Base-by-base conservation (phyloP, 495 filamentous ascomycete genomes). In the Symbiotaphrina buchneri region DNA sequence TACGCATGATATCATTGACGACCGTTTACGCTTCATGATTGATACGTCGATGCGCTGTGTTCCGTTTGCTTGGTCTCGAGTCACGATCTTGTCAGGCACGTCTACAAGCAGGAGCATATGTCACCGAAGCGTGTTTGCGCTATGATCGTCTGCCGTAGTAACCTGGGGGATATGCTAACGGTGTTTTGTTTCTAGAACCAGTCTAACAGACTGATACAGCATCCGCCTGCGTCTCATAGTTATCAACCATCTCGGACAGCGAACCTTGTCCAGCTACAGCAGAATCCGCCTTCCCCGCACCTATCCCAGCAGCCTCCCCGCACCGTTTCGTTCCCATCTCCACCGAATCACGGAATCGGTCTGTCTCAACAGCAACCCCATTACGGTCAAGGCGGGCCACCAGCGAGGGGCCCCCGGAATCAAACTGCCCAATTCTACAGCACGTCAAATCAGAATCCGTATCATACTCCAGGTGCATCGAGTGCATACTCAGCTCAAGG, bases 401-500 rank as follows among this genome's bases (percentile, higher is more conserved):
- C 51, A 39, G 31, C 49, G 30, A 47, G 53, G 51, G 65, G 58
- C 30, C 61, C 60, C 37, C 60, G 67, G 37, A 40, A 63, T 27
- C 72, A 72, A 51, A 42, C 54, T 51, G 38, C 60, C n/a, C 82
- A 81, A 48, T 85, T 79, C 58, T 47, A 58, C 19, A 41, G n/a
- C n/a, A n/a, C n/a, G n/a, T n/a, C 68, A 34, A 71, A 82, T 45
- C 63, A 66, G 27, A 68, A 64, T 43, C 63, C 75, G 15, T 85
- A 85, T 55, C 70, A 73, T 46, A 71, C 77, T 14, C 44, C 66
- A 35, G 65, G 61, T 52, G 65, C 68, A 22, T 65, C 71, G 17
- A 67, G 64, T 44, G 69, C 68, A 48, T 85, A 81, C 47, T 67
- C 74, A 26, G 71, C 76, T 45, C 73, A 73, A 60, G 80, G 80